A percentile compares a stretch with the other conserved stretches of the same genome.
Evolutionary conservation across 2,329 filamentous ascomycete genomes (phyloP).

Genomic region (Aureobasidium sp.): DNA sequence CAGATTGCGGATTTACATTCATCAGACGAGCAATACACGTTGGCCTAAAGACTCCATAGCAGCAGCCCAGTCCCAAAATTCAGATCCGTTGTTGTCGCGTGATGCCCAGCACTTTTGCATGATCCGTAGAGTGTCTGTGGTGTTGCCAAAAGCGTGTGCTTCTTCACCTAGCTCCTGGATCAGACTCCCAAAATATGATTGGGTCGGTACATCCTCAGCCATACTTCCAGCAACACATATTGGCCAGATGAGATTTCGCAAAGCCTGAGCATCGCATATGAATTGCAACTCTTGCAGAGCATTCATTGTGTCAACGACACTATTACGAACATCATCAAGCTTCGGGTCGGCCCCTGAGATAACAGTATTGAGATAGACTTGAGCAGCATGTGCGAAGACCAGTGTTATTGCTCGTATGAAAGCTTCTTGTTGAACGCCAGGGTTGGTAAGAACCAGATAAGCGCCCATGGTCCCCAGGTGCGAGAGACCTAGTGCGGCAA

Average conservation of each 20-base stretch:
- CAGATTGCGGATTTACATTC: no score
- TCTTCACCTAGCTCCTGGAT: slow-evolving; percentile 2
- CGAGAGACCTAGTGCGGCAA: background rate
- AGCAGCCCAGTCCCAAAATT: background rate
- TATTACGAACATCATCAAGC: background rate
- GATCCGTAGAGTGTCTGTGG: background rate
- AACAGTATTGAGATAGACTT: slow-evolving; percentile 8
- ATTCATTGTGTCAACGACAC: slow-evolving; percentile 4
- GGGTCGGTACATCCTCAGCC: background rate
- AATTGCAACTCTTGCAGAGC: slow-evolving; percentile 6
- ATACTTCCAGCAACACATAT: slow-evolving; percentile 11
- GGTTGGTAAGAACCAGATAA: background rate
- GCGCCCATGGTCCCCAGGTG: background rate
- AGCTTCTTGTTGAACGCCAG: background rate
- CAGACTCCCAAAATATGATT: background rate
- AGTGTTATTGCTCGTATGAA: slow-evolving; percentile 8
- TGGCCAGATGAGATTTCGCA: slow-evolving; percentile 9
- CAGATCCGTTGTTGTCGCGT: background rate
- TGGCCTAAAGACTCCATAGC: background rate
- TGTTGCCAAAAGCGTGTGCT: slow-evolving; percentile 10
- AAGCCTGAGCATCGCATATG: slow-evolving; percentile 6
- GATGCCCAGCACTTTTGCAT: slow-evolving; percentile 8
- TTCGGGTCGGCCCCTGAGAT: slow-evolving; percentile 1
- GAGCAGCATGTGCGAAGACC: slow-evolving; percentile 9
- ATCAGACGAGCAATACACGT: slow-evolving; percentile 3